Conservation (phyloP, 495 filamentous ascomycete species). For the Penicillium pancosmium region DNA sequence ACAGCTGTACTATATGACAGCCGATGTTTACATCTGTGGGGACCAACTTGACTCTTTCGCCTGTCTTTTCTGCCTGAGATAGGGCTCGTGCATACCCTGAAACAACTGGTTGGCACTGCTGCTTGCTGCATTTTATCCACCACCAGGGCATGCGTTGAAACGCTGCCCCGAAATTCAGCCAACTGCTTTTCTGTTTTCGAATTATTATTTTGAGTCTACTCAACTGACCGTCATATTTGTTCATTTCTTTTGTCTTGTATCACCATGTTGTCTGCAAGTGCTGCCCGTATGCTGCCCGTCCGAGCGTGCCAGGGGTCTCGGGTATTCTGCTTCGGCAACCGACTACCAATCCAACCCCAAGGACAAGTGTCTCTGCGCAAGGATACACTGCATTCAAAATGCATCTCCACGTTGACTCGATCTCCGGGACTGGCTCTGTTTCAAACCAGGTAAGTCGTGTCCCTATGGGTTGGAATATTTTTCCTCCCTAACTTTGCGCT, state of each 20-base stretch:
- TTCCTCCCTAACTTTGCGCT: neutral
- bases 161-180: neutral
- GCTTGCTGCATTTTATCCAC: neutral
- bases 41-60: neutral
- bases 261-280: slow-evolving; percentile 23
- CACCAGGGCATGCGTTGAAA: slow-evolving; percentile 3
- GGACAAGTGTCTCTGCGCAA: slow-evolving; percentile 6
- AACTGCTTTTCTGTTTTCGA: too few species aligned
- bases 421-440: slow-evolving; percentile 2
- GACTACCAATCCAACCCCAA: slow-evolving; percentile 6
- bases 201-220: neutral
- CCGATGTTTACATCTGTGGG: slow-evolving; percentile 1
- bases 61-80: neutral
- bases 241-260: slow-evolving; percentile 9
- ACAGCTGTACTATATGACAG: slow-evolving; percentile 9
- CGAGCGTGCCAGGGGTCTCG: slow-evolving; percentile 14
- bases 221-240: neutral
- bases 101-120: neutral
- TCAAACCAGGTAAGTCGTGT: slow-evolving; percentile 17
- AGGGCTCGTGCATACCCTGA: neutral
- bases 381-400: slow-evolving; percentile 6
- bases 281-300: slow-evolving; percentile 14
- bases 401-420: slow-evolving; percentile 17
- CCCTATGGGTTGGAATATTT: neutral
- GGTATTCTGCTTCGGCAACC: slow-evolving; percentile 1